Evolutionary conservation across 2,329 filamentous ascomycete species (phyloP), one percentile per base, ranked within the genome.

Genomic region (Monosporascus sp.): DNA sequence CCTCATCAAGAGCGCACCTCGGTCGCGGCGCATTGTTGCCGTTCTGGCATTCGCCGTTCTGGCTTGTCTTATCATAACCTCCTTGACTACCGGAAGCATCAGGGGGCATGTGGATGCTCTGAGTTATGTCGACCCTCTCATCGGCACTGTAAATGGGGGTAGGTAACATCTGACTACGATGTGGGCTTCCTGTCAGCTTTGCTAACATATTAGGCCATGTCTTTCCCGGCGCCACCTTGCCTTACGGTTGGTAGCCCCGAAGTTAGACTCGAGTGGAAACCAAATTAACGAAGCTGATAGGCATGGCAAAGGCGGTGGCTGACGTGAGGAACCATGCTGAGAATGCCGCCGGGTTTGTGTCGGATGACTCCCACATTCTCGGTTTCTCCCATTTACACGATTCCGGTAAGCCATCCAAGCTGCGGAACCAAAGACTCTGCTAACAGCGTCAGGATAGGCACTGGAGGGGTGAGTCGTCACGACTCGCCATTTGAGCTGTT

Each of bases 331-430:
- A 62, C 34, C 47, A 31, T 14, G 64, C 50, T 7, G 67, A 70
- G 52, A 59, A 57, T 20, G 65, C 66, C 2, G 65, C 64, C n/a
- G 67, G 67, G 16, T 70, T 67, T 41, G 66, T 68, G 8, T 69
- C 63, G 4, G 67, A 70, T 52, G 54, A 66, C 19, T 69, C 66
- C 1, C 50, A 59, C 27, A 64, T 69, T 5, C 55, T 56, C 19
- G 67, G 67, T n/a, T 70, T 70, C 49, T 69, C 66, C 5, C 65
- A 69, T 37, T 54, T 70, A 6, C 67, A 70, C 54, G 67, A 70
- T 55, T 68, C 66, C 31, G 67, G 67, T 66, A 60, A 51, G 55
- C 31, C 16, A 26, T 26, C 17, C 7, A 19, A 3, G 5, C 2
- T 49, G 31, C 14, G 17, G 36, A 6, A 20, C 2, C 5, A 24